Base-by-base conservation (phyloP, 2,329 filamentous ascomycete species). In the Mycosphaerelloides madeirae region DNA sequence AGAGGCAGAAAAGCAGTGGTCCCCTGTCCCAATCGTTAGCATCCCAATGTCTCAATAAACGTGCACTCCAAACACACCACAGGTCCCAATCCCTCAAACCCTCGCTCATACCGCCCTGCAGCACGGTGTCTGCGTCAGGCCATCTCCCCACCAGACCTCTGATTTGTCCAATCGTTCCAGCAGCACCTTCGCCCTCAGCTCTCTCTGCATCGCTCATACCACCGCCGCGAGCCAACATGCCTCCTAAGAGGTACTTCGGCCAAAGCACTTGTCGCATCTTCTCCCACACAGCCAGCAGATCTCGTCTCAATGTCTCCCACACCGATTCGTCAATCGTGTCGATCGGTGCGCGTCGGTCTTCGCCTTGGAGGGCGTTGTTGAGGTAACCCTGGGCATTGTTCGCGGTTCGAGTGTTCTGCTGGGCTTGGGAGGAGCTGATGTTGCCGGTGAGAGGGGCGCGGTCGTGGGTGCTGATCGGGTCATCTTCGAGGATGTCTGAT, bases 211-310 rank as follows among this genome's bases (percentile, higher is more conserved):
- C 77, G 15, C 71, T 71, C 50, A 73, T 75, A 29, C 77, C 77
- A n/a, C 77, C 77, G 25, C 77, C 74, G 39, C 73, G 67, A 52
- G 75, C 69, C 68, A 84, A 68, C 60, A 83, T 74, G 31, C 80
- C 80, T 31, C 80, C 80, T 18, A 98, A 83, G 38, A 98, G 77
- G 71, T 97, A 97, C 63, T 90, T 90, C 14, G 93, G 93, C 69
- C 88, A 98, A 49, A 98, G 80, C 31, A 98, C 93, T 74, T 96
- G 91, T 67, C 87, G 84, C 83, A 98, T 88, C 77, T 98, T 98
- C 70, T 87, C 86, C 91, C 93, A 97, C 29, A 97, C 88, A 19
- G 89, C 93, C 6, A 91, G 70, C 54, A 98, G 72, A 67, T 98
- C 93, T 56, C 93, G 84, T 41, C 86, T 87, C 49, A 98, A 75